Conservation (phyloP, 371 early-diverging fungal species). For the Mucor plumbeus region DNA sequence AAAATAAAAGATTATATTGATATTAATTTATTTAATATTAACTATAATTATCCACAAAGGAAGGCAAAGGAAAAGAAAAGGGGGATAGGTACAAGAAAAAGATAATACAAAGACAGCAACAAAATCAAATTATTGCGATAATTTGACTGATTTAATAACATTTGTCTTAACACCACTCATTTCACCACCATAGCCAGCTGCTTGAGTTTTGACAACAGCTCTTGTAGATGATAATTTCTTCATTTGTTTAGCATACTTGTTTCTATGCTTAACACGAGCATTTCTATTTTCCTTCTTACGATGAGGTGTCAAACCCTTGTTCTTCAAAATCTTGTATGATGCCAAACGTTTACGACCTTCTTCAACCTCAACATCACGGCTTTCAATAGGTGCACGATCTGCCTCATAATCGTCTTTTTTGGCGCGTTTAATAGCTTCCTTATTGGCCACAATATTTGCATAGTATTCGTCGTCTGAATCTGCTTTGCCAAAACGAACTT, state of each 20-base stretch:
- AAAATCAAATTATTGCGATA: conserved; percentile 35
- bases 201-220: conserved; percentile 66
- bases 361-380: conserved; percentile 50
- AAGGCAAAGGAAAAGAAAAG: not conserved
- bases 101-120: not conserved
- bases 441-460: conserved; percentile 50
- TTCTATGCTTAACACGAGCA: conserved; percentile 91
- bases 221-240: conserved; percentile 88
- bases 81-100: conserved; percentile 17
- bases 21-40: not conserved
- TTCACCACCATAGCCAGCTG: conserved; percentile 89
- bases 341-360: conserved; percentile 80
- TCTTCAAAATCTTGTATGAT: conserved; percentile 91
- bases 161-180: conserved; percentile 92
- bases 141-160: conserved; percentile 79
- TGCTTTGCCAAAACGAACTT: conserved; percentile 33
- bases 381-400: conserved; percentile 44
- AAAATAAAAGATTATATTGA: not conserved
- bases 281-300: conserved; percentile 95
- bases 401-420: conserved; percentile 54
- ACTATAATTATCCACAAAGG: not conserved
- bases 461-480: conserved; percentile 65
- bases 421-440: conserved; percentile 55
- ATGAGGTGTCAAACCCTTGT: conserved; percentile 93
- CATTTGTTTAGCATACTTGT: conserved; percentile 86